Base-by-base conservation (phyloP, 2,329 filamentous ascomycete species). In the Aspergillus puulaauensis region DNA sequence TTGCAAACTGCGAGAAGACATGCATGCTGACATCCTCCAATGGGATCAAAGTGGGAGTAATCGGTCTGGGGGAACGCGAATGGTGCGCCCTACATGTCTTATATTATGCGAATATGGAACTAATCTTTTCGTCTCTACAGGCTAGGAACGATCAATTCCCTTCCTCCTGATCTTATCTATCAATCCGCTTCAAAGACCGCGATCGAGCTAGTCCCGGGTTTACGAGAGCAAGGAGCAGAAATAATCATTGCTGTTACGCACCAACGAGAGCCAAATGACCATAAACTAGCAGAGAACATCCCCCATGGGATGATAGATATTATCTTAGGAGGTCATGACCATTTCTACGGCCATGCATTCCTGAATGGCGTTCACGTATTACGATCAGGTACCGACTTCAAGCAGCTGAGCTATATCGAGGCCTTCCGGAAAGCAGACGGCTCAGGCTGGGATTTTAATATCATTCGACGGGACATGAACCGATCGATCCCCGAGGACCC, bases 341-440 rank as follows among this genome's bases (percentile, higher is more conserved):
- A 97, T 71, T 95, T 89, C 75, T 96, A 96, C 70, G 83, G 82
- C 15, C 91, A 96, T 74, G 84, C 82, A 54, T 69, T 92, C 55
- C 83, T 95, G 72, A 92, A 93, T 60, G 88, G 88, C 8, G 90
- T 86, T 0, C 92, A 96, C 67, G 85, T 96, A 3, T 79, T 97
- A n/a, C 85, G 93, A 2, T 96, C 90, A 0, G 92, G 93, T 0
- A 91, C 88, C 17, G 93, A 97, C 72, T 97, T 96, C 77, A 96
- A 95, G 75, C 90, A 97, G 71, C 79, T 96, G 35, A 95, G 90
- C 70, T 96, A 96, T 69, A 83, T 97, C 52, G 90, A 96, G 72
- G 89, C 86, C 1, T 84, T 90, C 65, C 81, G 85, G 21, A 85
- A 82, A 61, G 57, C 71, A 1, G 72, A 76, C 31, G 79, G 61